Conservation (phyloP, 169 alveolate species). For the Amoebophrya sp. region DNA sequence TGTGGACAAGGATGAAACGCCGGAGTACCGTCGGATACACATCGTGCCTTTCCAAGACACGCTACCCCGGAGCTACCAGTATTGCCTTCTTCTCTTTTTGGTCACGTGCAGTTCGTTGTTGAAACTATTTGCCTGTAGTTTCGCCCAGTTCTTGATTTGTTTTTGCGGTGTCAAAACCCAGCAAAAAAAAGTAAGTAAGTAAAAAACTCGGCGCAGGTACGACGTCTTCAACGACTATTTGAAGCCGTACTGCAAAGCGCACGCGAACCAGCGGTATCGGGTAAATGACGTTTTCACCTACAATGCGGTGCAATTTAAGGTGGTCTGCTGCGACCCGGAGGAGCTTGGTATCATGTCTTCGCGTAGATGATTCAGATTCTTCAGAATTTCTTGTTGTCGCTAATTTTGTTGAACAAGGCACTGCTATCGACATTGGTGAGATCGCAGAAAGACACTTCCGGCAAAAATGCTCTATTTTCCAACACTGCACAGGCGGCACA, state of each 20-base stretch:
- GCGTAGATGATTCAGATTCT: not conserved
- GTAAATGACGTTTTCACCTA: conserved; percentile 15
- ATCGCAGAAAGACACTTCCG: too few species aligned
- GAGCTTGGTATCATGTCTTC: not conserved
- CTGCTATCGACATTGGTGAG: too few species aligned
- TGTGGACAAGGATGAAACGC: conserved; percentile 23
- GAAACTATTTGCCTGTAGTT: too few species aligned
- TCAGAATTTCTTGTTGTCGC: not conserved
- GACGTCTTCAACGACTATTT: conserved; percentile 32
- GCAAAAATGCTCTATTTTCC: too few species aligned
- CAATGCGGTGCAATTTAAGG: conserved; percentile 31
- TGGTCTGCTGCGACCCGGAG: conserved; percentile 28
- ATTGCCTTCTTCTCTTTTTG: too few species aligned
- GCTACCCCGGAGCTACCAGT: conserved; percentile 20
- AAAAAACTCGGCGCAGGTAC: too few species aligned
- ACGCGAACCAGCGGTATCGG: not conserved
- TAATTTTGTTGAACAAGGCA: too few species aligned
- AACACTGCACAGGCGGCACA: not conserved
- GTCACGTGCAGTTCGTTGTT: too few species aligned
- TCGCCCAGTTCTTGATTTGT: too few species aligned
- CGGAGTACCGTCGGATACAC: conserved; percentile 22
- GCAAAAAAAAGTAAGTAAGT: too few species aligned
- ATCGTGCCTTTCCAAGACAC: conserved; percentile 34
- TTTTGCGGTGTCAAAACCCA: too few species aligned
- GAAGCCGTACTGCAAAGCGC: conserved; percentile 35